Base-by-base conservation (phyloP, 2,329 filamentous ascomycete species). In the Clarireedia monteithiana region DNA sequence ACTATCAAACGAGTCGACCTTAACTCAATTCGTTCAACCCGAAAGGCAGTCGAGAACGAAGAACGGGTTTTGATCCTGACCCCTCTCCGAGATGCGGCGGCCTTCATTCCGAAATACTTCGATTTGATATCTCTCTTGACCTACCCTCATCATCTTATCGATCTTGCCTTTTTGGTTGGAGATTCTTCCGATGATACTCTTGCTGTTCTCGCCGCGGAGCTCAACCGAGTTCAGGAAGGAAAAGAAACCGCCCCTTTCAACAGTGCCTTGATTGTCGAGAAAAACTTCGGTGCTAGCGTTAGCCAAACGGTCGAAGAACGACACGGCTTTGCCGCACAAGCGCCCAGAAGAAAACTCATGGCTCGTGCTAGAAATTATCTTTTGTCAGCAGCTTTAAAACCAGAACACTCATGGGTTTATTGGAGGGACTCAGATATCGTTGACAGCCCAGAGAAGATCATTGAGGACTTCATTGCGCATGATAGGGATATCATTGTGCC, bases 401-500 rank as follows among this genome's bases (percentile, higher is more conserved):
- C 91, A 0, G 91, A 97, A 59, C 94, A 99, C 70, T 92, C 91
- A 7, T 99, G 94, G 94, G 91, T 97, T 7, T 97, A 96, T 72
- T 99, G 94, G 94, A 84, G 94, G 58, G 94, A 99, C 70, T 91
- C 96, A 50, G 94, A 99, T 71, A 96, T 99, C 65, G 84, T 89
- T 48, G 91, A 99, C 68, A 95, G 88, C 70, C 90, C 92, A 1
- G 80, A 81, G 61, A 85, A 82, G 68, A 95, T 99, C 59, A 77
- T 99, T 36, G 91, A 99, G 74, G 94, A 99, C 67, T 95, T 99
- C 64, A 88, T 95, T 66, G 89, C 89, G 20, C 94, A 97, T 68
- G 89, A 99, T 71, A 85, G 85, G 68, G 94, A 99, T 71, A 82
- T 99, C 58, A 75, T 99, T 56, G 92, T 97, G 64, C 94, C 94